Conservation (phyloP, 345 rosid species). For the Linum usitatissimum region DNA sequence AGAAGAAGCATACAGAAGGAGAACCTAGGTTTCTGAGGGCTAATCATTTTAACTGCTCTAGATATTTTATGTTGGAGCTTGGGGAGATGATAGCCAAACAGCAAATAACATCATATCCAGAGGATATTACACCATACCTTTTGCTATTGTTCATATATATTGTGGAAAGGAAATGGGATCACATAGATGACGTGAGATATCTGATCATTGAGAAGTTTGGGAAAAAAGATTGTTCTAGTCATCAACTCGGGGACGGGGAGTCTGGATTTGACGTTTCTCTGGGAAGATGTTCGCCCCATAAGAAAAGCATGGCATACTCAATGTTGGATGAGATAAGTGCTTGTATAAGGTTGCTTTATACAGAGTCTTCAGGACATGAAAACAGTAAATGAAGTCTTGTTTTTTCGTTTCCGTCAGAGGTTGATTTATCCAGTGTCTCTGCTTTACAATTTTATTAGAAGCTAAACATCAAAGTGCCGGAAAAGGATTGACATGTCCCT, state of each 20-base stretch:
- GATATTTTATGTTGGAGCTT: neutral
- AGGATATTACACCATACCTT: constrained; percentile 37
- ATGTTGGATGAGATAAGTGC: constrained; percentile 43
- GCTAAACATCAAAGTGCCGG: neutral
- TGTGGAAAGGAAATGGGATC: constrained; percentile 41
- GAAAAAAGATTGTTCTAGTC: constrained; percentile 15
- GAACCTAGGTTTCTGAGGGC: neutral
- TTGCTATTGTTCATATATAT: constrained; percentile 42
- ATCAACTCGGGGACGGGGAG: constrained; percentile 14
- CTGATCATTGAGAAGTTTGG: constrained; percentile 30
- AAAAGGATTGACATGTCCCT: neutral
- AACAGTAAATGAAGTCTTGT: neutral
- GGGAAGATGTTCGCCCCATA: constrained; percentile 15
- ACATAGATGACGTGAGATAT: constrained; percentile 38
- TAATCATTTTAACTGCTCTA: neutral
- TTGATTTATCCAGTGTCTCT: neutral
- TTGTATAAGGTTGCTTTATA: constrained; percentile 21
- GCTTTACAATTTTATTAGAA: neutral
- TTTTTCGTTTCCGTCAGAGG: neutral
- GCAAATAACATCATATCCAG: constrained; percentile 37
- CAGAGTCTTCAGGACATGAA: neutral
- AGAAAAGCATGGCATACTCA: constrained; percentile 27
- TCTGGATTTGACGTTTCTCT: neutral
- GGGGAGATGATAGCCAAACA: constrained; percentile 11
- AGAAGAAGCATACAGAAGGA: neutral